A percentile compares a stretch with the other conserved stretches of the same genome.
Evolutionary conservation across 1,284 basidiomycete species (phyloP).

Genomic region (Fistulina hepatica): DNA sequence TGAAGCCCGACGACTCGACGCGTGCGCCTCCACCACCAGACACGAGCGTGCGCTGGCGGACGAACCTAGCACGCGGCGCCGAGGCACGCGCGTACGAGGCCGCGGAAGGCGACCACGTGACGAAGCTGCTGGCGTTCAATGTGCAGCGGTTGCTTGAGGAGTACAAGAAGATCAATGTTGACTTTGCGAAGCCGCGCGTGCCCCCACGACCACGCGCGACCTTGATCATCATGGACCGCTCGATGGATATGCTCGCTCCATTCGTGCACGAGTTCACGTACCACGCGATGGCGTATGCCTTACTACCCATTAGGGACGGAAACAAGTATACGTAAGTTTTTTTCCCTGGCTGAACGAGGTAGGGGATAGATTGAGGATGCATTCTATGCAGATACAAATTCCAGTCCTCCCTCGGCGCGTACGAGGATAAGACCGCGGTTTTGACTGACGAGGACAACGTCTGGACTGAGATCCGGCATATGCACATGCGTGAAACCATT

Average conservation of each 20-base stretch:
- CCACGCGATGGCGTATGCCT: constrained; percentile 96
- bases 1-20: constrained; percentile 54
- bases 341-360: neutral
- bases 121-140: constrained; percentile 72
- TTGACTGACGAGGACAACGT: constrained; percentile 82
- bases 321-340: constrained; percentile 69
- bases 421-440: constrained; percentile 79
- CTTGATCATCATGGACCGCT: constrained; percentile 87
- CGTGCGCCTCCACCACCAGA: constrained; percentile 55
- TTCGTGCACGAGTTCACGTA: constrained; percentile 98
- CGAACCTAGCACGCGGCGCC: constrained; percentile 58
- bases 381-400: constrained; percentile 78
- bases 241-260: constrained; percentile 89
- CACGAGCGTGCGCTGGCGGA: constrained; percentile 54
- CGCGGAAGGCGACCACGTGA: constrained; percentile 60
- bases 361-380: neutral
- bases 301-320: constrained; percentile 83
- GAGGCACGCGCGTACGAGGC: constrained; percentile 54
- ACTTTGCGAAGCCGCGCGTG: constrained; percentile 75
- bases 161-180: constrained; percentile 73
- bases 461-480: constrained; percentile 88
- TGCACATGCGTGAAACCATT: constrained; percentile 98
- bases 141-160: constrained; percentile 79
- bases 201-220: constrained; percentile 65
- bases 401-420: constrained; percentile 69